Evolutionary conservation across 2,329 filamentous ascomycete genomes (phyloP).

Genomic region (Alternaria postmessia): DNA sequence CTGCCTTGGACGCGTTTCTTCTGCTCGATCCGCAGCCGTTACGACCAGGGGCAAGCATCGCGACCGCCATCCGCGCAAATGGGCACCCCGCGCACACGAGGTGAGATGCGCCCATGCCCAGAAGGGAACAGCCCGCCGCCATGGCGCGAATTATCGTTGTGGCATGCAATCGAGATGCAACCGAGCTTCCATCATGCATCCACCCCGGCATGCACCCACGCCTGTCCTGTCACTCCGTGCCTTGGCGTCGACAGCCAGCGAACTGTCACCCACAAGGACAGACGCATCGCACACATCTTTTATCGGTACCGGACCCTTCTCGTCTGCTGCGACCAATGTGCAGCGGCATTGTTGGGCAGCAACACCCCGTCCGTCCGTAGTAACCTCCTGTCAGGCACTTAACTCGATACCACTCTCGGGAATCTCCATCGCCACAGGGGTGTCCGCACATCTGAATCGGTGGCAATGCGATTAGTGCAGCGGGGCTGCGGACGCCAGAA

Average conservation of each 20-base stretch:
- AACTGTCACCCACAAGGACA: slow-evolving; percentile 12
- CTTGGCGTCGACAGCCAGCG: slow-evolving; percentile 24
- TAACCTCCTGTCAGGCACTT: slow-evolving; percentile 6
- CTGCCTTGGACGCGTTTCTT: not conserved
- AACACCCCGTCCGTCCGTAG: slow-evolving; percentile 3
- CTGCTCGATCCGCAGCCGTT: slow-evolving; percentile 37
- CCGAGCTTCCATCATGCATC: slow-evolving; percentile 30
- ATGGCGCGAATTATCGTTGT: slow-evolving; percentile 32
- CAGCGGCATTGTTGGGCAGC: slow-evolving; percentile 17
- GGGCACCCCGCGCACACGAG: slow-evolving; percentile 29
- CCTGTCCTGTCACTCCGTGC: slow-evolving; percentile 21
- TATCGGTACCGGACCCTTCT: not conserved
- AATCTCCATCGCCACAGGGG: slow-evolving; percentile 22
- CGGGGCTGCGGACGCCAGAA: slow-evolving; percentile 22
- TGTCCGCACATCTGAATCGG: slow-evolving; percentile 26
- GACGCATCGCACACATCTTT: slow-evolving; percentile 2
- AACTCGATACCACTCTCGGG: slow-evolving; percentile 20
- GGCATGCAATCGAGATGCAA: slow-evolving; percentile 38
- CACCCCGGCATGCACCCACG: slow-evolving; percentile 24
- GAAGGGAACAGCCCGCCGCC: slow-evolving; percentile 25
- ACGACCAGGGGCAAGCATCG: slow-evolving; percentile 31
- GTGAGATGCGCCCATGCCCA: slow-evolving; percentile 28
- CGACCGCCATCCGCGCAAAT: slow-evolving; percentile 32
- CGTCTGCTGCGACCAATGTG: not conserved
- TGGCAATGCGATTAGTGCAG: slow-evolving; percentile 24